These are phyloP conservation scores for Exophiala spinifera DNA, from an alignment of 2,329 filamentous ascomycete genomes.

Conservation along the genomic window DNA sequence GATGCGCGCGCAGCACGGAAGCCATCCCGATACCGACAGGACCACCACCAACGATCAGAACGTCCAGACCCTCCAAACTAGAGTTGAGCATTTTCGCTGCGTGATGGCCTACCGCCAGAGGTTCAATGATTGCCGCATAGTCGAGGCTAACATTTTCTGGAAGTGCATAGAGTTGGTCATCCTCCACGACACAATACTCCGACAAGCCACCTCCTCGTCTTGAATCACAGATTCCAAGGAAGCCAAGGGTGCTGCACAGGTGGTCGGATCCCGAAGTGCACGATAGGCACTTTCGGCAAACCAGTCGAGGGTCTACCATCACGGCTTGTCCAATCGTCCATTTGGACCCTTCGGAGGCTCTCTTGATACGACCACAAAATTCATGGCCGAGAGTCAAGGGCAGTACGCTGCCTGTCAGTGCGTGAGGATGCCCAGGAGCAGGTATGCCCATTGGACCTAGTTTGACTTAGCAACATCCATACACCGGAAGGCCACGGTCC, in stretches of 20 bases:
- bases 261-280: conserved; percentile 25
- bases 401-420: conserved; percentile 49
- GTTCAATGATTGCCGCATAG: conserved; percentile 20
- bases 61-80: conserved; percentile 5
- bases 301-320: conserved; percentile 19
- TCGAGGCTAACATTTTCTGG: conserved; percentile 20
- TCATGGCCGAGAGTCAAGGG: conserved; percentile 54
- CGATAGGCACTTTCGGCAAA: conserved; percentile 13
- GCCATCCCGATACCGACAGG: conserved; percentile 19
- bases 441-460: conserved; percentile 46
- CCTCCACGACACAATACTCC: conserved; percentile 16
- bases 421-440: conserved; percentile 45
- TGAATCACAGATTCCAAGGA: conserved; percentile 28
- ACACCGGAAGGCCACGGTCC: conserved; percentile 34
- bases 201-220: conserved; percentile 32
- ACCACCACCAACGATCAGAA: conserved; percentile 23
- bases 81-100: conserved; percentile 27
- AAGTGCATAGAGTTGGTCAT: conserved; percentile 9
- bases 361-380: conserved; percentile 46
- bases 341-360: conserved; percentile 25
- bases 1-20: conserved; percentile 15
- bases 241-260: conserved; percentile 13
- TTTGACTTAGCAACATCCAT: neutral
- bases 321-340: conserved; percentile 17
- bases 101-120: conserved; percentile 20